phyloP scores from a whole-genome alignment of 768 basidiomycete species.

The Pleurotus tuoliensis region DNA sequence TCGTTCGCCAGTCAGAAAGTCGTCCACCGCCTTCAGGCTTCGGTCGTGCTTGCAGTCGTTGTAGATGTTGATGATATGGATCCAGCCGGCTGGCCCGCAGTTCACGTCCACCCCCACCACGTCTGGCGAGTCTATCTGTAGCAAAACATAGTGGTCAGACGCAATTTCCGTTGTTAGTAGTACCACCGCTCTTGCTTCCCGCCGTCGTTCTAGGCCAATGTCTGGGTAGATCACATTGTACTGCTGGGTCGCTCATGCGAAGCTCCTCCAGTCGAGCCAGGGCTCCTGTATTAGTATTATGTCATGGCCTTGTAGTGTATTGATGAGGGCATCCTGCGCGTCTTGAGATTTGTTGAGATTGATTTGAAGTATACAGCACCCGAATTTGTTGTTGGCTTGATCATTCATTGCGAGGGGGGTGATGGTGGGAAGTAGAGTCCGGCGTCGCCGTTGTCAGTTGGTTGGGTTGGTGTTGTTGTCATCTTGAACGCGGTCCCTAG shows the following conservation, averaged over 20 bases:
- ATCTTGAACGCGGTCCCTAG: background rate
- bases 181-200: background rate
- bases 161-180: background rate
- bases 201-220: conserved; percentile 2
- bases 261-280: conserved; percentile 14
- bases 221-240: conserved; percentile 23
- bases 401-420: background rate
- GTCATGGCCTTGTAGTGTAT: conserved; percentile 9
- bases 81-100: conserved; percentile 2
- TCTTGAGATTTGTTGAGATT: no score
- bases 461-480: no score
- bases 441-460: no score
- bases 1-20: background rate
- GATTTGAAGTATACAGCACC: background rate
- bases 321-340: no score
- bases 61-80: conserved; percentile 29
- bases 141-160: background rate
- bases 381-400: background rate
- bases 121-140: conserved; percentile 5
- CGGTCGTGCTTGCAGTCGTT: conserved; percentile 17
- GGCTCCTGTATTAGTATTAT: conserved; percentile 28
- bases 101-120: conserved; percentile 22
- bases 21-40: conserved; percentile 7
- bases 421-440: no score
- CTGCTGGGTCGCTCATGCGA: conserved; percentile 9